These are phyloP conservation scores for Trichoderma semiorbis DNA, from an alignment of 2,329 filamentous ascomycete species.

Conservation along the genomic window DNA sequence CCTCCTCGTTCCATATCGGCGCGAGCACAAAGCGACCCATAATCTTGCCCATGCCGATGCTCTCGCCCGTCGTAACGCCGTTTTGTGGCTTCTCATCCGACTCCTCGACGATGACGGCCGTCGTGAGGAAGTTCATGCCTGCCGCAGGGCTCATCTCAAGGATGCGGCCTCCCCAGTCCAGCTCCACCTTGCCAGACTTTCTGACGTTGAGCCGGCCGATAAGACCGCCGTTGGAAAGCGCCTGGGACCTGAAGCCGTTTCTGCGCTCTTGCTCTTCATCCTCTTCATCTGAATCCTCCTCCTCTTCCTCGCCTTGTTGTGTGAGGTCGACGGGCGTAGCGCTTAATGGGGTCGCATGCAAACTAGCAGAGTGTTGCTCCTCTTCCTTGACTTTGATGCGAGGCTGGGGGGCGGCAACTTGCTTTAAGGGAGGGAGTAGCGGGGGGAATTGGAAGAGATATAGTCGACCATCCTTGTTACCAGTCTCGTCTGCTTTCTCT, in stretches of 20 bases:
- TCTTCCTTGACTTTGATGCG: conserved; percentile 41
- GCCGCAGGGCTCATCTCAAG: conserved; percentile 51
- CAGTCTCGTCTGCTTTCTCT: conserved; percentile 28
- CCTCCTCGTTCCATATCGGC: conserved; percentile 56
- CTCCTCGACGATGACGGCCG: conserved; percentile 58
- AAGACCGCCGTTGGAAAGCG: conserved; percentile 51
- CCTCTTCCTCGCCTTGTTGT: conserved; percentile 24
- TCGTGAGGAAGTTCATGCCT: conserved; percentile 55
- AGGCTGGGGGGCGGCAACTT: conserved; percentile 25
- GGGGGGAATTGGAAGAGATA: conserved; percentile 65
- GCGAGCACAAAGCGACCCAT: conserved; percentile 60
- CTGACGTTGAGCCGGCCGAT: conserved; percentile 59
- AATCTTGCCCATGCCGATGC: conserved; percentile 60
- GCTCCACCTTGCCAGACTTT: conserved; percentile 58
- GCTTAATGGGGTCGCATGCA: conserved; percentile 31
- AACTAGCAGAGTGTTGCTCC: conserved; percentile 35
- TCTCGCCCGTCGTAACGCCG: conserved; percentile 45
- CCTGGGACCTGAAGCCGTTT: conserved; percentile 37
- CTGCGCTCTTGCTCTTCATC: conserved; percentile 34
- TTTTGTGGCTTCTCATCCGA: conserved; percentile 49
- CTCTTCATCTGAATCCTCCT: conserved; percentile 21
- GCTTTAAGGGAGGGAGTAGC: conserved; percentile 54
- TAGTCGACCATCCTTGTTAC: conserved; percentile 52
- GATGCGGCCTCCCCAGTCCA: conserved; percentile 59
- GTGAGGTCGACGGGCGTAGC: conserved; percentile 43